Percentiles rank a stretch among this genome's conserved stretches.
These are phyloP conservation scores for Stemphylium lycopersici DNA, from an alignment of 2,329 filamentous ascomycete species.

Conservation along the genomic window DNA sequence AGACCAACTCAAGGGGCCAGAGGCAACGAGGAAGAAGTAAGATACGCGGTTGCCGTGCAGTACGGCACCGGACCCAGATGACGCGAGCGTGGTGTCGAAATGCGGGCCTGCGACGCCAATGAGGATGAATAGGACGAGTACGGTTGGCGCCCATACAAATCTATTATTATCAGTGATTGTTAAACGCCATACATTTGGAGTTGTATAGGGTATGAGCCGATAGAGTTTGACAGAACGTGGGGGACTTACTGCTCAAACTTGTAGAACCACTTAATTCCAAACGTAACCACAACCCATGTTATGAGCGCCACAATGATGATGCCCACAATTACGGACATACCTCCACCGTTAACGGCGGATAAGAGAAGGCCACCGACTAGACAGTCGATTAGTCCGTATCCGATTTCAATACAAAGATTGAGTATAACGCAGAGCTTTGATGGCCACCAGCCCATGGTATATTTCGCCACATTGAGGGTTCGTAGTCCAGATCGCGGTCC, in stretches of 20 bases:
- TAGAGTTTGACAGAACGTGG: no score
- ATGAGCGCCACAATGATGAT: slow-evolving; percentile 61
- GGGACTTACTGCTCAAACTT: slow-evolving; percentile 24
- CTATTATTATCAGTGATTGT: background rate
- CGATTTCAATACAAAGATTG: slow-evolving; percentile 62
- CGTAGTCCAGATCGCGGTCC: slow-evolving; percentile 26
- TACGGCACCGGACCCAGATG: slow-evolving; percentile 55
- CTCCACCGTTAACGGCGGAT: slow-evolving; percentile 62
- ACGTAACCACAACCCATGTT: slow-evolving; percentile 29
- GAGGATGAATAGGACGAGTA: slow-evolving; percentile 33
- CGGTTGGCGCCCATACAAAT: slow-evolving; percentile 32
- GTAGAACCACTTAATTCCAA: slow-evolving; percentile 37
- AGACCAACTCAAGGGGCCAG: slow-evolving; percentile 65
- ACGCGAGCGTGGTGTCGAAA: slow-evolving; percentile 61
- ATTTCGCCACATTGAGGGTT: slow-evolving; percentile 53
- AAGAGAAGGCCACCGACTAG: slow-evolving; percentile 67
- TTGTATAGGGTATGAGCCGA: no score
- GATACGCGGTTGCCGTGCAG: slow-evolving; percentile 64
- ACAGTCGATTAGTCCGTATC: slow-evolving; percentile 64
- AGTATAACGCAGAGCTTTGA: slow-evolving; percentile 62
- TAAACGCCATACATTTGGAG: no score
- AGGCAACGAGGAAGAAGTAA: slow-evolving; percentile 71
- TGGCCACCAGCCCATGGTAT: slow-evolving; percentile 68
- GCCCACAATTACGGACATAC: slow-evolving; percentile 63
- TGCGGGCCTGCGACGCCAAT: slow-evolving; percentile 45